These are phyloP conservation scores for Nemania sp. DNA, from an alignment of 2,329 filamentous ascomycete species.

Conservation along the genomic window DNA sequence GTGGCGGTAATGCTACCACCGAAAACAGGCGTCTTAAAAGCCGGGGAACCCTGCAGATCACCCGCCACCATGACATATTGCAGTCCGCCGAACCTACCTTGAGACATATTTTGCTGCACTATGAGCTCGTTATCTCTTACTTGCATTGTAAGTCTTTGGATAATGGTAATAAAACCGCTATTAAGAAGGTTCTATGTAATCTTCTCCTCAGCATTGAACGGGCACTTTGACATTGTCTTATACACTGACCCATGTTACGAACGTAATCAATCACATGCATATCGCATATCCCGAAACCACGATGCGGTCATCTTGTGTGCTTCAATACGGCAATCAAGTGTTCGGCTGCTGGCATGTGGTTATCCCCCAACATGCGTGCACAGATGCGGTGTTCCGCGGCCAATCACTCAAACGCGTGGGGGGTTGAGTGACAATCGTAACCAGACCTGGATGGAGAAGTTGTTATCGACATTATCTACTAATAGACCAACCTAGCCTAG, in stretches of 20 bases:
- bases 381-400: conserved; percentile 24
- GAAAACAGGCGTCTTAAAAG: conserved; percentile 37
- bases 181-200: neutral
- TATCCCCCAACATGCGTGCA: conserved; percentile 7
- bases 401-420: conserved; percentile 29
- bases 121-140: conserved; percentile 5
- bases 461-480: neutral
- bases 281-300: neutral
- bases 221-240: neutral
- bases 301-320: conserved; percentile 4
- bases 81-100: neutral
- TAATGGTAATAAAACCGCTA: neutral
- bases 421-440: conserved; percentile 5
- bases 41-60: conserved; percentile 40
- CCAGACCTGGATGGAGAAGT: neutral
- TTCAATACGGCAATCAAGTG: conserved; percentile 1
- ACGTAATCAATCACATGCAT: conserved; percentile 4
- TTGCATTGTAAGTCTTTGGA: neutral
- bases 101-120: neutral
- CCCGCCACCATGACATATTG: conserved; percentile 35
- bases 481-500: neutral
- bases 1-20: conserved; percentile 31
- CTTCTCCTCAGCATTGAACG: neutral
- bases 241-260: neutral
- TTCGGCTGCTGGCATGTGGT: conserved; percentile 22